These are phyloP conservation scores for Penicillium sp. DNA, from an alignment of 2,329 filamentous ascomycete species.

Conservation along the genomic window DNA sequence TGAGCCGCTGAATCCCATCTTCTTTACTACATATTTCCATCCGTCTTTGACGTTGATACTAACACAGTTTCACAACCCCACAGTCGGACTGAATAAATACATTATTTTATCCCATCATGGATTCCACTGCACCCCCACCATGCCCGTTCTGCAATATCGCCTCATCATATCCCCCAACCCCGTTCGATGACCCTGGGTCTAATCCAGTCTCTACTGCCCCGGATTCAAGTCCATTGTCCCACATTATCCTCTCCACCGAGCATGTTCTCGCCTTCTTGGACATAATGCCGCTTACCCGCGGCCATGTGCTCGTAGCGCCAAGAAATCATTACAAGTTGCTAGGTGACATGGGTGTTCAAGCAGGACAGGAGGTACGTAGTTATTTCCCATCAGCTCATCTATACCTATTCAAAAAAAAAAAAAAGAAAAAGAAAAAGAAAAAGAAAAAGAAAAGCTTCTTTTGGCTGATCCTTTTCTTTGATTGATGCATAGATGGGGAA, in stretches of 20 bases:
- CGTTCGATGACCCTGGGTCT: constrained; percentile 26
- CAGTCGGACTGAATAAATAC: neutral
- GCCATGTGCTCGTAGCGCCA: constrained; percentile 80
- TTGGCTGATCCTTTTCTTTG: neutral
- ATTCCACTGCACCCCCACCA: constrained; percentile 11
- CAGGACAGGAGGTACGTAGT: constrained; percentile 64
- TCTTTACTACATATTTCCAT: neutral
- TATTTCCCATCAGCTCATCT: neutral
- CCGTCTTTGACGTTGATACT: neutral
- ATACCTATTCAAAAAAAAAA: neutral
- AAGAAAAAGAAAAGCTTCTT: neutral
- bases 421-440: too few species aligned
- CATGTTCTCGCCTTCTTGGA: constrained; percentile 84
- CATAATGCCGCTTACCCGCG: constrained; percentile 80
- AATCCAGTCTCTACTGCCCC: constrained; percentile 19
- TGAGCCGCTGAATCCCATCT: neutral
- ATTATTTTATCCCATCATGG: constrained; percentile 9
- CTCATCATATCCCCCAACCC: constrained; percentile 46
- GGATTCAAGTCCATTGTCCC: constrained; percentile 23
- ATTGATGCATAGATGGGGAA: constrained; percentile 40
- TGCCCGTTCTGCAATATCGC: constrained; percentile 62
- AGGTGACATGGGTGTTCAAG: constrained; percentile 62
- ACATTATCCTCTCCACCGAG: constrained; percentile 73
- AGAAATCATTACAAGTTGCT: constrained; percentile 75
- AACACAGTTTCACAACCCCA: too few species aligned